Evolutionary conservation across 495 filamentous ascomycete genomes (phyloP), one percentile per base, ranked within the genome.

Genomic region (Melanomma pulvis-pyrius): DNA sequence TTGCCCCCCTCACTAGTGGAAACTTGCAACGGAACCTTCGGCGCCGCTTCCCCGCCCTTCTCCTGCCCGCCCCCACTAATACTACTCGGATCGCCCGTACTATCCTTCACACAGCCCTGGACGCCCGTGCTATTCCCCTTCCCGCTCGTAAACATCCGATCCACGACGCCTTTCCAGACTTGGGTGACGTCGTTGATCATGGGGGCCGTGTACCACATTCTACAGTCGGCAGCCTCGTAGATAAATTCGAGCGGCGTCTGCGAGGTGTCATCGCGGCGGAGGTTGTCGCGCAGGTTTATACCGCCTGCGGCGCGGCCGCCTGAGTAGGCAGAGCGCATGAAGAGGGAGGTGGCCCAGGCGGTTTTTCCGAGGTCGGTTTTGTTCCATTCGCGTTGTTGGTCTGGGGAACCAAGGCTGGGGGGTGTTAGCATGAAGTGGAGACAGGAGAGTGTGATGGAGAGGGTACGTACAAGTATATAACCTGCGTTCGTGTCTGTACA

Each of bases 191-290:
- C 66, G 30, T 28, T 29, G 28, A 69, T 53, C 55, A 61, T 65
- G 12, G 60, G 47, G 39, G 57, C 57, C 0, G 70, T 72, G 39
- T 66, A 72, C 11, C 51, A 72, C 46, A 72, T 57, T 21, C 57
- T 39, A 44, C 70, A 72, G 36, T 72, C 70, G 15, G 70, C 70
- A 8, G 70, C 70, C 36, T 68, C 70, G 44, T 72, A 72, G 22
- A 65, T 62, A 34, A 72, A 72, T 36, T 72, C 61, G n/a, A 69
- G 61, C 8, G 70, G 69, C 12, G 65, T 67, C 28, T 71, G 34
- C 12, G 59, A 58, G 1, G 58, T 29, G 44, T 71, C 69, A 12
- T 55, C 44, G 9, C 52, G 39, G 22, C 64, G 69, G 6, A 71
- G 13, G 28, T 63, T 64, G 34, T 71, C 69, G 22, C 50, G 57